Evolutionary conservation across 108 stramenopile species (phyloP), one percentile per base, ranked within the genome.

Genomic region (Stephanodiscus triporus): DNA sequence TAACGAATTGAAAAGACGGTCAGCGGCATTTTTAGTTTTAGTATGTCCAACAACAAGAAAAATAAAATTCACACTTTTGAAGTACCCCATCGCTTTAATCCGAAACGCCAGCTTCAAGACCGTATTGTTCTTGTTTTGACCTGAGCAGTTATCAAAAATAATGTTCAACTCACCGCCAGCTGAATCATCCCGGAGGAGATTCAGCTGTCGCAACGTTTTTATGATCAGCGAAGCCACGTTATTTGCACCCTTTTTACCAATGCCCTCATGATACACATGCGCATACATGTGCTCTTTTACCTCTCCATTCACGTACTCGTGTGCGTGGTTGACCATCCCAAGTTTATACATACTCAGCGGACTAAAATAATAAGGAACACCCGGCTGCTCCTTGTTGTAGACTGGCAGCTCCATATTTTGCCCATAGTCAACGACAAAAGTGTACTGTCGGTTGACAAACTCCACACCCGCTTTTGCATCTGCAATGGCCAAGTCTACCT

Each of bases 61-160:
- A 29, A 65, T 27, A 43, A 65, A 65, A 4, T 65, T 47, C 7
- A 47, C 63, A 22, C 1, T 26, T 36, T 65, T 65, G 63, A 65
- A 65, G 45, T 65, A 65, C 24, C 63, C 63, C 63, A 60, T 47
- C 29, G 37, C 70, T 10, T 11, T 8, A 0, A 75, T 24, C 42
- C 45, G 66, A 43, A 26, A 13, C 4, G 56, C 23, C 20, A 66
- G 23, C 45, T 66, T 57, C 19, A 77, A 10, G 9, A 77, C 60
- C 16, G 68, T 63, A 45, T 77, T 77, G 69, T 77, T 77, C 43
- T 77, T n/a, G n/a, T n/a, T n/a, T n/a, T n/a, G n/a, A n/a, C n/a
- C 27, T 16, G 26, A 16, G 13, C 23, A 37, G 6, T 76, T n/a
- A n/a, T n/a, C n/a, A n/a, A n/a, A n/a, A n/a, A n/a, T n/a, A n/a